Evolutionary conservation across 2,329 filamentous ascomycete genomes (phyloP), one percentile per base, ranked within the genome.

Genomic region (Cyanodermella asteris): DNA sequence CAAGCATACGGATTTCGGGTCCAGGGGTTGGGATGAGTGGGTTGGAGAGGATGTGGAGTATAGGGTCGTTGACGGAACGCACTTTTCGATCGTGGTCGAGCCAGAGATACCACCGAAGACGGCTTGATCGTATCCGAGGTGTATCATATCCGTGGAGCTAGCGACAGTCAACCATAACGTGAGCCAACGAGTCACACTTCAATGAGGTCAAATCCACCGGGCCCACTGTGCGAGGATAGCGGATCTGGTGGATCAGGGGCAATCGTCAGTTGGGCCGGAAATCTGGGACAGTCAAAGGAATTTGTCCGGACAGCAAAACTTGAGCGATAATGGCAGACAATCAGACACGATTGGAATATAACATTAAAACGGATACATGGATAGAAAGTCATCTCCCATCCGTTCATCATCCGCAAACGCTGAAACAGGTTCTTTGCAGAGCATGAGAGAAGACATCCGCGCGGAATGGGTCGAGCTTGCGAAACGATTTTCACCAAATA

Each of bases 281-380:
- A 26, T 81, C 72, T 33, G 63, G 61, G 38, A 91, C 64, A 19
- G 67, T 57, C 27, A 94, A 50, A 37, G 72, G 67, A 37, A 94
- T 31, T 34, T 42, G 40, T 40, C 41, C 38, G 32, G 38, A 37
- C 34, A 47, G 38, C 34, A 34, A 25, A 12, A 26, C 28, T n/a
- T n/a, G n/a, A n/a, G n/a, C n/a, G n/a, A n/a, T n/a, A n/a, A n/a
- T n/a, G n/a, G n/a, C n/a, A n/a, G n/a, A n/a, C n/a, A n/a, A n/a
- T n/a, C n/a, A n/a, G n/a, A n/a, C n/a, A n/a, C n/a, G n/a, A n/a
- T n/a, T n/a, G n/a, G n/a, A n/a, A n/a, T n/a, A n/a, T n/a, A n/a
- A n/a, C n/a, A n/a, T n/a, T n/a, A n/a, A n/a, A n/a, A n/a, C n/a
- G n/a, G n/a, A n/a, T n/a, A n/a, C n/a, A n/a, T n/a, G n/a, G n/a